Evolutionary conservation across 768 basidiomycete genomes (phyloP), one percentile per base, ranked within the genome.

Genomic region (Mycena latifolia): DNA sequence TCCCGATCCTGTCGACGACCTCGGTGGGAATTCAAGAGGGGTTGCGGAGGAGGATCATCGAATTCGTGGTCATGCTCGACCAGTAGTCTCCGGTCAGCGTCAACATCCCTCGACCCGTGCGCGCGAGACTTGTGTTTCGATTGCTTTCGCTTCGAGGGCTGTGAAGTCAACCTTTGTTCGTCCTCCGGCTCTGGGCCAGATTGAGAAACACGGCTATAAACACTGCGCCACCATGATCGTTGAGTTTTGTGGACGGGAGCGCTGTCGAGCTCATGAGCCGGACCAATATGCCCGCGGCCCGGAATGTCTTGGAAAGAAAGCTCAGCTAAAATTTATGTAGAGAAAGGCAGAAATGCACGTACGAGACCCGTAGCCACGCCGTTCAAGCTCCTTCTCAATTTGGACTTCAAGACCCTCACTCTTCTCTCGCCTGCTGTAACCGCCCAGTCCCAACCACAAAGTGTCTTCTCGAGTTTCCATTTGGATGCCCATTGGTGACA

Each of bases 211-310:
- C 85, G 83, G 66, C 82, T 74, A 72, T 88, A 88, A 18, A 87
- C 73, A 55, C 75, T 81, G 20, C 82, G 82, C 88, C 88, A 89
- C 88, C 88, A 89, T 0, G 88, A 87, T 3, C 78, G 75, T 64
- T 82, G 80, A 7, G 72, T 70, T 52, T 69, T 69, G 60, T 77
- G 72, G 14, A 65, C 68, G 24, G 68, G 64, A 51, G 57, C 65
- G 9, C 72, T 72, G 17, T 62, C 66, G 28, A 65, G 68, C 17
- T 66, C 63, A 61, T 51, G 48, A 64, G 70, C 45, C 29, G 54
- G 55, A 39, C 64, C 69, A 55, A 69, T 71, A 48, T 70, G 73
- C 9, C 67, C 71, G n/a, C 70, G 71, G 20, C 71, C 70, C 25
- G 69, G 69, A 56, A 72, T 71, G 29, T 74, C 72, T 75, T 22